Evolutionary conservation across 495 filamentous ascomycete genomes (phyloP).

Genomic region (Podospora anserina): DNA sequence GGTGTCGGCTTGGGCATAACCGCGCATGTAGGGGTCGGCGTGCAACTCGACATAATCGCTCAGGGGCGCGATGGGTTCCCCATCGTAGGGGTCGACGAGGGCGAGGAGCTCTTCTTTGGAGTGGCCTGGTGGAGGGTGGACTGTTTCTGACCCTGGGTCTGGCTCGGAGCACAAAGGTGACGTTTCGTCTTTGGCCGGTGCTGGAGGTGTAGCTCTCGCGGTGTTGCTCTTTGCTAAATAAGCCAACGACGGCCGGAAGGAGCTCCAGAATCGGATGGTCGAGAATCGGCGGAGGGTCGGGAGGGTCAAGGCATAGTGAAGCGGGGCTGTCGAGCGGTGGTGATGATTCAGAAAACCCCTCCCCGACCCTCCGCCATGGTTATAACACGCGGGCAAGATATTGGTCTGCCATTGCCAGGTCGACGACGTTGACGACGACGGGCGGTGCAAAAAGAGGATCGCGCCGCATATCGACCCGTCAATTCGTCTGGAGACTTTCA

Average conservation of each 20-base stretch:
- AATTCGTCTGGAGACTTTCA: slow-evolving; percentile 52
- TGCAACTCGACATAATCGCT: slow-evolving; percentile 47
- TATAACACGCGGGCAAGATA: slow-evolving; percentile 7
- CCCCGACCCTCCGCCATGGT: slow-evolving; percentile 18
- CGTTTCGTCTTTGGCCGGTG: background rate
- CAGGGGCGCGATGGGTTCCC: slow-evolving; percentile 34
- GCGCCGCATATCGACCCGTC: slow-evolving; percentile 53
- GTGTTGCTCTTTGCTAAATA: background rate
- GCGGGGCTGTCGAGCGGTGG: slow-evolving; percentile 6
- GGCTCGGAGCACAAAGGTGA: background rate
- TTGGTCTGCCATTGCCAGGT: slow-evolving; percentile 19
- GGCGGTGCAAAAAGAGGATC: slow-evolving; percentile 42
- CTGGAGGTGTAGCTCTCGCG: background rate
- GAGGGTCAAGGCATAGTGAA: slow-evolving; percentile 12
- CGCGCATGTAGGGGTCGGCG: slow-evolving; percentile 46
- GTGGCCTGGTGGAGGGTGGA: slow-evolving; percentile 6
- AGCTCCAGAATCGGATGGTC: slow-evolving; percentile 17
- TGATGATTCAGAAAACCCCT: slow-evolving; percentile 1
- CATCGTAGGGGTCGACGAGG: slow-evolving; percentile 47
- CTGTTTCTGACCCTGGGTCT: background rate
- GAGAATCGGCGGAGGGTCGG: slow-evolving; percentile 12
- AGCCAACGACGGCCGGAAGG: slow-evolving; percentile 16
- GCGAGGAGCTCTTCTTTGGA: slow-evolving; percentile 44
- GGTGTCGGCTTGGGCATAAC: slow-evolving; percentile 43
- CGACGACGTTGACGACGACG: slow-evolving; percentile 37